Percentiles rank a stretch among this genome's conserved stretches.
Evolutionary conservation across 768 basidiomycete genomes (phyloP).

Genomic region (Boletus sp.): DNA sequence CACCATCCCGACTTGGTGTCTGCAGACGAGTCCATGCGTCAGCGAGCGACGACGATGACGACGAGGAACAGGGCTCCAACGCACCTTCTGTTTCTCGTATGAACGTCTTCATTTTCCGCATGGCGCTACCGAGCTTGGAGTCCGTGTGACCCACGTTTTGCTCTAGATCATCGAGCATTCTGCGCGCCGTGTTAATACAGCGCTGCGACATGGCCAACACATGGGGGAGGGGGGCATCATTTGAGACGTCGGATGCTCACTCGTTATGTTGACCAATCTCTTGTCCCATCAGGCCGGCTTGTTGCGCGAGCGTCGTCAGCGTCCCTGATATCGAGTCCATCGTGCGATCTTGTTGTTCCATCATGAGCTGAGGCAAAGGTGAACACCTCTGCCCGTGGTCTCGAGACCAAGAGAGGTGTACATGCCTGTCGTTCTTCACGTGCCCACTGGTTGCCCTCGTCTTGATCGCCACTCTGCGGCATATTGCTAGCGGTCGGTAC

Average conservation of each 20-base stretch:
- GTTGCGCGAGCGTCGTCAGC: conserved; percentile 76
- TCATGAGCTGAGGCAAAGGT: conserved; percentile 58
- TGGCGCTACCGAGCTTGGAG: conserved; percentile 59
- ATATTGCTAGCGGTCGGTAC: conserved; percentile 6
- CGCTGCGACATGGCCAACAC: not conserved
- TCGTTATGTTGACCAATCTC: conserved; percentile 91
- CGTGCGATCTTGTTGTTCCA: conserved; percentile 85
- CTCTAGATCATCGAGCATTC: conserved; percentile 79
- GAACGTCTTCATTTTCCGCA: conserved; percentile 72
- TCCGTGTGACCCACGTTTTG: conserved; percentile 68
- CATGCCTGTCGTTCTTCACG: conserved; percentile 81
- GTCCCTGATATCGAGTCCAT: conserved; percentile 88
- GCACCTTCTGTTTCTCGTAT: conserved; percentile 79
- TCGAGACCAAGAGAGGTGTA: not conserved
- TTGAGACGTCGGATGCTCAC: conserved; percentile 43
- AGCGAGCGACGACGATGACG: not conserved
- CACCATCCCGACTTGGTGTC: conserved; percentile 91
- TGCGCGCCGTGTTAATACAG: conserved; percentile 28
- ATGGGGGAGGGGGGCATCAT: not conserved
- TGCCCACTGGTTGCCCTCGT: conserved; percentile 79
- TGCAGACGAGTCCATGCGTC: conserved; percentile 22
- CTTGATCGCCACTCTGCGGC: conserved; percentile 37
- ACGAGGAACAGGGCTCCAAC: not conserved
- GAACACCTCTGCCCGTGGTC: not conserved
- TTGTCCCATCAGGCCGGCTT: conserved; percentile 91